Base-by-base conservation (phyloP, 306 rosid genomes). In the Boehmeria nivea region DNA sequence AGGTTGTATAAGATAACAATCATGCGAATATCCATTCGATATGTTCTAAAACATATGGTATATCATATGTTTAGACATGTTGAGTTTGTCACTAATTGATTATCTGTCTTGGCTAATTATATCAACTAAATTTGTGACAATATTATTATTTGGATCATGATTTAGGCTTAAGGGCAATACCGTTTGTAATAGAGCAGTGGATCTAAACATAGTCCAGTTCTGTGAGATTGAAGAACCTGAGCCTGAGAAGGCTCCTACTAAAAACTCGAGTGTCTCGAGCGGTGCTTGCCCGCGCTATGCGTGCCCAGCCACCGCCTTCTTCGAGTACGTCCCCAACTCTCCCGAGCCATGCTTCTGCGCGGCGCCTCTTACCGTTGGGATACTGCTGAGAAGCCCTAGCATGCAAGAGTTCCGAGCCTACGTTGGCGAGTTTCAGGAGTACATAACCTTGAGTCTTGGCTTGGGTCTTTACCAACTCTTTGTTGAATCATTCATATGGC, bases 331-430 rank as follows among this genome's bases (percentile, higher is more conserved):
- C 19, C 23, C 22, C 8, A 17, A 14, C 2, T 21, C 57, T 21
- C 66, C 66, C 1, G n/a, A 6, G n/a, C 25, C 66, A 18, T 61
- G 66, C 47, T 61, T 22, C 15, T 61, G 66, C 2, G 66, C 57
- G 11, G 66, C 66, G 10, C 66, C 66, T 34, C n/a, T 61, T 1
- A 17, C 21, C 36, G 36, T 61, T 12, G 27, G 66, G 17, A 33
- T 19, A 16, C 34, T 28, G 13, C 18, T 48, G 37, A 48, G 57
- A 49, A 61, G 66, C 17, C 66, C 66, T 48, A 37, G 57, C 46
- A 8, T 61, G 2, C 18, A 40, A 15, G 37, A 61, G 11, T 61
- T 47, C 27, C 21, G 45, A 19, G 57, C 66, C 15, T 61, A 13
- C 37, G 12, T 22, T 2, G 25, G 6, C 9, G n/a, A 3, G 18